These are phyloP conservation scores for Naganishia vaughanmartiniae DNA, from an alignment of 768 basidiomycete genomes.

Conservation along the genomic window DNA sequence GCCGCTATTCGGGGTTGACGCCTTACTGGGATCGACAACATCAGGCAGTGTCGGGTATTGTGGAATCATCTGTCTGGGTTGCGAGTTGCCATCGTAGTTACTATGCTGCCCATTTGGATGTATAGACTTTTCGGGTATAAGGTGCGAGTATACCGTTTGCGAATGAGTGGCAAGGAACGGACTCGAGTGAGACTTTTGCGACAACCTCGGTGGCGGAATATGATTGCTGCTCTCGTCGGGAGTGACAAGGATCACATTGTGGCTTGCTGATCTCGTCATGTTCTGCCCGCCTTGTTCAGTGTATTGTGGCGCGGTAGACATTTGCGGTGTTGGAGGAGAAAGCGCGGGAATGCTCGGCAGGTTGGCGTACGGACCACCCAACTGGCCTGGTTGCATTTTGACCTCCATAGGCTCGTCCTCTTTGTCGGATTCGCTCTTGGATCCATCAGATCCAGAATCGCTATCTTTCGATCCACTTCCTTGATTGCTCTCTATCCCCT, in stretches of 20 bases:
- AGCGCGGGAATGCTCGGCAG: background rate
- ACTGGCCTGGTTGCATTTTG: background rate
- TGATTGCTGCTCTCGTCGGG: background rate
- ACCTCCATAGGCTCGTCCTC: background rate
- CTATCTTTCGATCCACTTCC: background rate
- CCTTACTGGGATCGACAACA: background rate
- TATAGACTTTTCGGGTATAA: constrained; percentile 1
- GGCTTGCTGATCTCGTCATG: constrained; percentile 12
- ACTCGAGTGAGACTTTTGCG: background rate
- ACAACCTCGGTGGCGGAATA: background rate
- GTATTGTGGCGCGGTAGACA: background rate
- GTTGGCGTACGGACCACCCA: background rate
- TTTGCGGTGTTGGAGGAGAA: constrained; percentile 12
- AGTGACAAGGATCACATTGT: constrained; percentile 3
- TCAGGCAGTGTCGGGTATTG: constrained; percentile 1
- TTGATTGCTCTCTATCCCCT: background rate
- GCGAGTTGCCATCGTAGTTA: background rate
- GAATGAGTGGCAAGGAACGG: background rate
- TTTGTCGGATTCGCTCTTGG: background rate
- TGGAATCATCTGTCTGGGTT: background rate
- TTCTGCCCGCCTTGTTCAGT: background rate
- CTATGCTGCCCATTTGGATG: background rate
- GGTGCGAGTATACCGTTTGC: background rate
- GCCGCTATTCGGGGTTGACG: background rate
- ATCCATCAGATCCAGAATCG: constrained; percentile 1